phyloP scores from a whole-genome alignment of 176 grass and related monocot genomes.

The Phragmites australis region DNA sequence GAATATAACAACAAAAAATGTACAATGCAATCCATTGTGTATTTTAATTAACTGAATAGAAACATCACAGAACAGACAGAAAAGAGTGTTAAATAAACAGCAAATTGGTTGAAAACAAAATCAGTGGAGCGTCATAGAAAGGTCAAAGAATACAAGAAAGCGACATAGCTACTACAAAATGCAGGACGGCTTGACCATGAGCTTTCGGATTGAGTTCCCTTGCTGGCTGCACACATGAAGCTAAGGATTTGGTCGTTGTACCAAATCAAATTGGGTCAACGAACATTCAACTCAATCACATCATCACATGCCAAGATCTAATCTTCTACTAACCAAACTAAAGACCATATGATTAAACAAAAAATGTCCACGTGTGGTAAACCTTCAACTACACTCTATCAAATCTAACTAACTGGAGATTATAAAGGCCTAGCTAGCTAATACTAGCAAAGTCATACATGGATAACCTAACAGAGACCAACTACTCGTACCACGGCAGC shows the following conservation, averaged over 20 bases:
- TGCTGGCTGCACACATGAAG: neutral
- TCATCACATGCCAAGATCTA: constrained; percentile 25
- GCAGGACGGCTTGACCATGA: neutral
- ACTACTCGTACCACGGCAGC: neutral
- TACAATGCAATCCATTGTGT: neutral
- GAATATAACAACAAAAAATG: neutral
- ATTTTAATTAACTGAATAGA: neutral
- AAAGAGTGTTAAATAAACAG: constrained; percentile 10
- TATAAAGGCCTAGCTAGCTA: neutral
- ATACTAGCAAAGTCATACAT: neutral
- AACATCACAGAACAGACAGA: constrained; percentile 20
- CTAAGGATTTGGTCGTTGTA: neutral
- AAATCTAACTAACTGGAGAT: neutral
- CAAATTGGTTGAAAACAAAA: constrained; percentile 6
- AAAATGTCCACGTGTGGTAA: neutral
- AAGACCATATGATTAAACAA: neutral
- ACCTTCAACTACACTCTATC: neutral
- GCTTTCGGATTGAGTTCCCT: neutral
- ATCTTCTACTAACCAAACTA: neutral
- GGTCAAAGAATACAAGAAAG: constrained; percentile 10
- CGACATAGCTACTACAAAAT: constrained; percentile 2
- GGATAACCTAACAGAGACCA: constrained; percentile 18
- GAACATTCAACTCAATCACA: neutral
- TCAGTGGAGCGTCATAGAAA: neutral
- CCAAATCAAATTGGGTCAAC: constrained; percentile 26